These are phyloP conservation scores for Euphorbia neoarborescens DNA, from an alignment of 441 rosid species.

Conservation along the genomic window DNA sequence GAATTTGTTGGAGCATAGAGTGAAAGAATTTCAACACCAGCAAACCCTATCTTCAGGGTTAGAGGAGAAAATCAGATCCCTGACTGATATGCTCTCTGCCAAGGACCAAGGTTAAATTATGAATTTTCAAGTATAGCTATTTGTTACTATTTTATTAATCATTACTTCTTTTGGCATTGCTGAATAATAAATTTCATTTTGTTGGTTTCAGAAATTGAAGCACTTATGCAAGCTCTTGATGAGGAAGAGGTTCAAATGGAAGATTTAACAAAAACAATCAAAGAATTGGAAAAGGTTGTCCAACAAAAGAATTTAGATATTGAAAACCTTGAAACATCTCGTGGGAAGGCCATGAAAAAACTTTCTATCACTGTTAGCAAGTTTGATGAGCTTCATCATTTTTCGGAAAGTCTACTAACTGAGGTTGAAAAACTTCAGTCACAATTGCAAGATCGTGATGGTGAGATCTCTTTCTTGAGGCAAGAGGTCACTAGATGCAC, in stretches of 20 bases:
- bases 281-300: constrained; percentile 54
- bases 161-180: constrained; percentile 9
- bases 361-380: constrained; percentile 73
- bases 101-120: constrained; percentile 75
- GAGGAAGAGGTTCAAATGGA: constrained; percentile 98
- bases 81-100: constrained; percentile 53
- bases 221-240: constrained; percentile 97
- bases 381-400: constrained; percentile 94
- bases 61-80: constrained; percentile 49
- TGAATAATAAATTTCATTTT: constrained; percentile 19
- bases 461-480: constrained; percentile 91
- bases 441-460: constrained; percentile 82
- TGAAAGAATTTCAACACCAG: constrained; percentile 56
- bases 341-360: constrained; percentile 75
- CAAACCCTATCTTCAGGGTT: constrained; percentile 42
- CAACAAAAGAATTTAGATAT: constrained; percentile 60
- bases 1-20: constrained; percentile 45
- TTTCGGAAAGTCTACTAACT: constrained; percentile 73
- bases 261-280: constrained; percentile 52
- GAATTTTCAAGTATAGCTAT: constrained; percentile 17
- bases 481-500: constrained; percentile 98
- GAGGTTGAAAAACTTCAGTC: constrained; percentile 92
- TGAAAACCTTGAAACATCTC: constrained; percentile 76
- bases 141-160: background rate
- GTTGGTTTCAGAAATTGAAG: constrained; percentile 67